Evolutionary conservation across 768 basidiomycete species (phyloP).

Genomic region (Lentinula sp.): DNA sequence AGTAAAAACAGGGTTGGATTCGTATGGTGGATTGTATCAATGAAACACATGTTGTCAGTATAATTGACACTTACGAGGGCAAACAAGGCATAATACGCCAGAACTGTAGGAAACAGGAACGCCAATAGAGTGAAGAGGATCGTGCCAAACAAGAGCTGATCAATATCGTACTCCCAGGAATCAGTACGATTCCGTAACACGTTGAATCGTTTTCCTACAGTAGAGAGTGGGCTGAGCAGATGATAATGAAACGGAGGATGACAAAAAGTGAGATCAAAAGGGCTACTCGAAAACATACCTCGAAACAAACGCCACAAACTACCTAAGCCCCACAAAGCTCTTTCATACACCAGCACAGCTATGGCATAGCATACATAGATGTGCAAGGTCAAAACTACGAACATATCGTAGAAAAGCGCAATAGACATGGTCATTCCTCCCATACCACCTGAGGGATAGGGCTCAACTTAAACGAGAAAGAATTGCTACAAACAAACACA

Average conservation of each 20-base stretch:
- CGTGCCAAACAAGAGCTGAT: constrained; percentile 93
- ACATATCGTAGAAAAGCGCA: constrained; percentile 58
- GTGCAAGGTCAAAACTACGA: constrained; percentile 66
- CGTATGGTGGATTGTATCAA: not conserved
- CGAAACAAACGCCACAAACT: constrained; percentile 89
- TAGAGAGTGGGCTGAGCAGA: not conserved
- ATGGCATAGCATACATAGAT: constrained; percentile 64
- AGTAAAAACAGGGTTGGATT: no score
- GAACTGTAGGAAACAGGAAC: constrained; percentile 79
- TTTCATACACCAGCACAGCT: constrained; percentile 54
- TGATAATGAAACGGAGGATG: not conserved
- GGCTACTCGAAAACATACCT: constrained; percentile 37
- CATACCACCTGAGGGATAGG: constrained; percentile 17
- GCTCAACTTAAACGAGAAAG: constrained; percentile 28
- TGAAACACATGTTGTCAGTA: not conserved
- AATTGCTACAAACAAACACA: not conserved
- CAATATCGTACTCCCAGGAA: constrained; percentile 85
- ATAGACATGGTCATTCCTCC: constrained; percentile 60
- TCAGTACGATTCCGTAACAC: constrained; percentile 84
- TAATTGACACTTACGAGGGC: constrained; percentile 39
- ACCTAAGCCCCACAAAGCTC: constrained; percentile 48
- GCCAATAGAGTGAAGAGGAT: constrained; percentile 78
- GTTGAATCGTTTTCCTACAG: constrained; percentile 78
- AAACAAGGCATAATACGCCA: constrained; percentile 83
- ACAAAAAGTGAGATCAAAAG: not conserved